phyloP scores from a whole-genome alignment of 2,329 filamentous ascomycete species.

The Penicillium sp. region DNA sequence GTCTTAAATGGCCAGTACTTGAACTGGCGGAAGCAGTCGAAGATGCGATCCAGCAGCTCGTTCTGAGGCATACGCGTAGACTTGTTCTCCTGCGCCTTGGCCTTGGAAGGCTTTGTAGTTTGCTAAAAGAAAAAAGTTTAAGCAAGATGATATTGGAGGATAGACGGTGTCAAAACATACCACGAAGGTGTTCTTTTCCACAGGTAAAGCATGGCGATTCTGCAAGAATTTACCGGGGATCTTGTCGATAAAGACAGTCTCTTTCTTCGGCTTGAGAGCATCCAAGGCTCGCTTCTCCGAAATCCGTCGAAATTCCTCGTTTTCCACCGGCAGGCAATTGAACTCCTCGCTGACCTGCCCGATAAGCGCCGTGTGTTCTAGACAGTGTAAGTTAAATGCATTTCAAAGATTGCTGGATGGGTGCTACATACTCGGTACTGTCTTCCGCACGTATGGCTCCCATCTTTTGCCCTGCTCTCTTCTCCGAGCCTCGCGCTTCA shows the following conservation, averaged over 20 bases:
- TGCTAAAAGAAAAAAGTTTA: slow-evolving; percentile 28
- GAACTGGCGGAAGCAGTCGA: slow-evolving; percentile 75
- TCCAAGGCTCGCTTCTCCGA: slow-evolving; percentile 56
- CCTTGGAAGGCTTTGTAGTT: slow-evolving; percentile 51
- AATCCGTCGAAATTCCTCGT: slow-evolving; percentile 62
- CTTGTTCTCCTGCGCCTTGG: slow-evolving; percentile 65
- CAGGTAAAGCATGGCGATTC: slow-evolving; percentile 50
- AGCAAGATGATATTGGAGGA: slow-evolving; percentile 18
- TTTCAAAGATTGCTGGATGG: neutral
- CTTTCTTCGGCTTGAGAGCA: slow-evolving; percentile 56
- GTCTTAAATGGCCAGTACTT: slow-evolving; percentile 92
- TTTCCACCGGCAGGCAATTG: slow-evolving; percentile 66
- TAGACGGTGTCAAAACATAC: slow-evolving; percentile 28
- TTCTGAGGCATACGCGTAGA: slow-evolving; percentile 83
- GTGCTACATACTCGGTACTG: slow-evolving; percentile 61
- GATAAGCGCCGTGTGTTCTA: slow-evolving; percentile 72
- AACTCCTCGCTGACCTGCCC: slow-evolving; percentile 72
- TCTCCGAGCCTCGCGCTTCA: slow-evolving; percentile 43
- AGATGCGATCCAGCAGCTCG: slow-evolving; percentile 80
- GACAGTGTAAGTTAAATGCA: slow-evolving; percentile 2
- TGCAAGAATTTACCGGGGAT: slow-evolving; percentile 51
- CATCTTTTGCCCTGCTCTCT: slow-evolving; percentile 50
- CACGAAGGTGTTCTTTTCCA: slow-evolving; percentile 41
- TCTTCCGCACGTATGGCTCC: slow-evolving; percentile 53
- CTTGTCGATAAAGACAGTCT: slow-evolving; percentile 49